phyloP scores from a whole-genome alignment of 495 filamentous ascomycete species.

The Aspergillus haitiensis region DNA sequence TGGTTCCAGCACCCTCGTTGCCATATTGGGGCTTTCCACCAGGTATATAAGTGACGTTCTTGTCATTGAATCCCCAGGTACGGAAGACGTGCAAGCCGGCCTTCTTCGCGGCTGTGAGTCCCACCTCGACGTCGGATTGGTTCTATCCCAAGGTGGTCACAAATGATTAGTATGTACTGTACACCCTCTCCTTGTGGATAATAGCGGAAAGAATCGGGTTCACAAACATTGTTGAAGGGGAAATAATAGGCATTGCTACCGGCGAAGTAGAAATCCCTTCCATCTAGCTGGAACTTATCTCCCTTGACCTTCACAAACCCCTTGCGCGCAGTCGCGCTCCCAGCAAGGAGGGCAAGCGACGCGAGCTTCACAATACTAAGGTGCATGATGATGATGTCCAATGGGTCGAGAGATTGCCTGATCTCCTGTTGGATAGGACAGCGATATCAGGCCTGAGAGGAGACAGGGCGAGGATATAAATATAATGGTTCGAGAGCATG shows the following conservation, averaged over 20 bases:
- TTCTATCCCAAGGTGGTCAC: conserved; percentile 6
- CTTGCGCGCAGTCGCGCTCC: not conserved
- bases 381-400: not conserved
- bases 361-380: conserved; percentile 6
- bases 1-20: conserved; percentile 19
- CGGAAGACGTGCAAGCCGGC: conserved; percentile 63
- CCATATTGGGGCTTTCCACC: conserved; percentile 28
- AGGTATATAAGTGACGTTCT: conserved; percentile 36
- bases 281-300: conserved; percentile 22
- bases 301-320: conserved; percentile 22
- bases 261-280: conserved; percentile 45
- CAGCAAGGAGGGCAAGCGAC: conserved; percentile 11
- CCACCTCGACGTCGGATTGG: conserved; percentile 53
- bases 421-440: not conserved
- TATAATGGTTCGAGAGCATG: not conserved
- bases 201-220: not conserved
- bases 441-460: not conserved
- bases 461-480: not conserved
- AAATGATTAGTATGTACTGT: not conserved
- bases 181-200: too few species aligned
- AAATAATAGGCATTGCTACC: conserved; percentile 72
- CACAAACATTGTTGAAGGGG: conserved; percentile 49
- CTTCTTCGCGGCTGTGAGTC: conserved; percentile 41
- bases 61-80: conserved; percentile 67
- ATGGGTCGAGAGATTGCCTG: not conserved